phyloP scores from a whole-genome alignment of 306 rosid species.

The Phaseolus lunatus region DNA sequence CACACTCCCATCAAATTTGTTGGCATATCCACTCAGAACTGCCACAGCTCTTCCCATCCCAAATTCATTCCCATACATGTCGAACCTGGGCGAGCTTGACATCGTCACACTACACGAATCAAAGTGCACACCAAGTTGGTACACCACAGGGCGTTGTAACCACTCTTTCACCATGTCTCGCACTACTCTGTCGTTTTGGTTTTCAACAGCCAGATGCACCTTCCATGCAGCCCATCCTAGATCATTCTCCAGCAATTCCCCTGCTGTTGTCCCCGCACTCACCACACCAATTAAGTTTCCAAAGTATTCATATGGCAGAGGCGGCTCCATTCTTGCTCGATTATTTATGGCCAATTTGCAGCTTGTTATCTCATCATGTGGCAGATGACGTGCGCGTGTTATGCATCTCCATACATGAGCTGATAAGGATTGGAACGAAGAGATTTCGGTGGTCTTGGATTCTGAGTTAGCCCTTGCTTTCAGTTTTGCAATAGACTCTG shows the following conservation, averaged over 20 bases:
- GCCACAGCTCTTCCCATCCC: conserved; percentile 73
- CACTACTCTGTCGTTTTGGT: not conserved
- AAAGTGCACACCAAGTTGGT: not conserved
- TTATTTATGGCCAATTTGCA: conserved; percentile 50
- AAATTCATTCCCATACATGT: conserved; percentile 61
- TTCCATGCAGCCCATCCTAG: conserved; percentile 53
- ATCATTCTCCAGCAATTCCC: not conserved
- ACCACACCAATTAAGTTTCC: not conserved
- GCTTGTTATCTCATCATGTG: conserved; percentile 24
- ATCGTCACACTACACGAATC: not conserved
- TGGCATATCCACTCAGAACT: conserved; percentile 57
- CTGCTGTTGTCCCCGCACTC: not conserved
- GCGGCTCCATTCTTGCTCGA: conserved; percentile 58
- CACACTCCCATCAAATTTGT: conserved; percentile 56
- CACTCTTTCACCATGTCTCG: not conserved
- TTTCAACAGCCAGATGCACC: not conserved
- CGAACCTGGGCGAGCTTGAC: conserved; percentile 33
- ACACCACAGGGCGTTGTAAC: not conserved
- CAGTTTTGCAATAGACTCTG: conserved; percentile 55
- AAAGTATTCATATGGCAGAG: conserved; percentile 46
- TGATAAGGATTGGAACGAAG: conserved; percentile 62
- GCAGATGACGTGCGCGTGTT: conserved; percentile 47
- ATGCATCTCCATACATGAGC: conserved; percentile 62
- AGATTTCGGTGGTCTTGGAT: conserved; percentile 40
- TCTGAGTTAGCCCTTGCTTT: conserved; percentile 64